Conservation (phyloP, 2,329 filamentous ascomycete species). For the Sporothrix brasiliensis region DNA sequence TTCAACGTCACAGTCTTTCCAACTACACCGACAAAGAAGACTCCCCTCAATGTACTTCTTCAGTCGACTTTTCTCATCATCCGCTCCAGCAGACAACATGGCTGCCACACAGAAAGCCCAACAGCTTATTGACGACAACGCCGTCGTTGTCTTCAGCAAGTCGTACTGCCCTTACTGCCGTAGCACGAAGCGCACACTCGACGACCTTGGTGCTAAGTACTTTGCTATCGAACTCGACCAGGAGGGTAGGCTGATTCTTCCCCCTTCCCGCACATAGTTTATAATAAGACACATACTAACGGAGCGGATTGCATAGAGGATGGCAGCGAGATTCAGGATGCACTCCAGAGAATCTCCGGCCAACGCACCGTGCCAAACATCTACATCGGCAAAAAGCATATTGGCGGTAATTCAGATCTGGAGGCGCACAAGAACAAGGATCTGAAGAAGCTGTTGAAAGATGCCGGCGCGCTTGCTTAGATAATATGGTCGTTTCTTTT, state of each 20-base stretch:
- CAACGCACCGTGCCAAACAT: constrained; percentile 95
- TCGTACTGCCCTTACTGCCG: constrained; percentile 94
- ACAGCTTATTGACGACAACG: constrained; percentile 83
- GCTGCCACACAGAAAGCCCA: constrained; percentile 85
- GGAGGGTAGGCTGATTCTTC: constrained; percentile 61
- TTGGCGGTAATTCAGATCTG: constrained; percentile 93
- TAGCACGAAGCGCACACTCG: constrained; percentile 74
- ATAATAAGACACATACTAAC: constrained; percentile 35
- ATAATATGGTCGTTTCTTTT: neutral
- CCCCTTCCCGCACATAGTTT: neutral
- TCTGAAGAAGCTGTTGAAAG: constrained; percentile 54
- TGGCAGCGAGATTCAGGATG: constrained; percentile 78
- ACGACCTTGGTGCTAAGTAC: constrained; percentile 70
- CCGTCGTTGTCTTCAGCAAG: constrained; percentile 95
- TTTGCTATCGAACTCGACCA: constrained; percentile 76
- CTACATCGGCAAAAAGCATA: constrained; percentile 87
- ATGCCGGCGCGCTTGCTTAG: constrained; percentile 45
- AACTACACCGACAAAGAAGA: constrained; percentile 28
- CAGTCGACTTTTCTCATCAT: constrained; percentile 69
- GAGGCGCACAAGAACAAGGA: constrained; percentile 65
- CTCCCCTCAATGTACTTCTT: constrained; percentile 63
- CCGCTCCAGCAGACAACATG: constrained; percentile 66
- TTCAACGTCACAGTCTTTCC: constrained; percentile 15
- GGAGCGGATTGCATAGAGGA: constrained; percentile 62
- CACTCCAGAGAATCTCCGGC: constrained; percentile 75